A percentile compares a stretch with the other conserved stretches of the same genome.
Conservation (phyloP, 495 filamentous ascomycete species). For the Hypoxylon lenormandii region DNA sequence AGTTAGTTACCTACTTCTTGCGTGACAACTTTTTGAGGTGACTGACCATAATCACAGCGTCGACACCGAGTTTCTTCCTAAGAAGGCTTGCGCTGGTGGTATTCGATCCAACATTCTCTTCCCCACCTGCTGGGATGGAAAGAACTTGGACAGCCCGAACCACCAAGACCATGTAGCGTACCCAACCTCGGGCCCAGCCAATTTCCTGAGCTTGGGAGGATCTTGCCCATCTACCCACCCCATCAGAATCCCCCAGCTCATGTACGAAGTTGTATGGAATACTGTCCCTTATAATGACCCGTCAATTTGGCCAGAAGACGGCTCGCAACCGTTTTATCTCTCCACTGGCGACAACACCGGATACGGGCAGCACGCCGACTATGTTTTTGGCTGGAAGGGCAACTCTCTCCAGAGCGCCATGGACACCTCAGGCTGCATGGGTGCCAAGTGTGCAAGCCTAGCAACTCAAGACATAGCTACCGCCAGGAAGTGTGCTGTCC, state of each 20-base stretch:
- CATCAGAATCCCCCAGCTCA: conserved; percentile 62
- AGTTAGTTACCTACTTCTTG: conserved; percentile 19
- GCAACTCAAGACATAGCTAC: conserved; percentile 53
- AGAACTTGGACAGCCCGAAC: conserved; percentile 66
- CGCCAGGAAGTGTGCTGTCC: conserved; percentile 45
- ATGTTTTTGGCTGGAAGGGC: conserved; percentile 65
- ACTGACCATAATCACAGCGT: conserved; percentile 45
- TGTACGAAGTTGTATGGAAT: conserved; percentile 67
- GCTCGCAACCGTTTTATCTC: conserved; percentile 63
- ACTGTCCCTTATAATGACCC: conserved; percentile 62
- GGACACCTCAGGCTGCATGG: conserved; percentile 61
- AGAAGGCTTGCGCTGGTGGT: conserved; percentile 58
- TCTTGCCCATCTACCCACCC: conserved; percentile 63
- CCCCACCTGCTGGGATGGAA: conserved; percentile 68
- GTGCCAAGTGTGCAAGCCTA: conserved; percentile 55
- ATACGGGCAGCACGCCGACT: conserved; percentile 62
- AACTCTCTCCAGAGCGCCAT: conserved; percentile 62
- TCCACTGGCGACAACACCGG: conserved; percentile 60
- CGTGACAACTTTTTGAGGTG: not conserved
- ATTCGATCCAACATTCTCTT: conserved; percentile 67
- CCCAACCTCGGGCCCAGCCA: conserved; percentile 59
- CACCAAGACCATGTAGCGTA: conserved; percentile 65
- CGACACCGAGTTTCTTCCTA: conserved; percentile 58
- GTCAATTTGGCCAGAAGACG: conserved; percentile 59
- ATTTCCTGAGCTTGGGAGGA: conserved; percentile 59